Base-by-base conservation (phyloP, 768 basidiomycete species). In the Collybiopsis confluens region DNA sequence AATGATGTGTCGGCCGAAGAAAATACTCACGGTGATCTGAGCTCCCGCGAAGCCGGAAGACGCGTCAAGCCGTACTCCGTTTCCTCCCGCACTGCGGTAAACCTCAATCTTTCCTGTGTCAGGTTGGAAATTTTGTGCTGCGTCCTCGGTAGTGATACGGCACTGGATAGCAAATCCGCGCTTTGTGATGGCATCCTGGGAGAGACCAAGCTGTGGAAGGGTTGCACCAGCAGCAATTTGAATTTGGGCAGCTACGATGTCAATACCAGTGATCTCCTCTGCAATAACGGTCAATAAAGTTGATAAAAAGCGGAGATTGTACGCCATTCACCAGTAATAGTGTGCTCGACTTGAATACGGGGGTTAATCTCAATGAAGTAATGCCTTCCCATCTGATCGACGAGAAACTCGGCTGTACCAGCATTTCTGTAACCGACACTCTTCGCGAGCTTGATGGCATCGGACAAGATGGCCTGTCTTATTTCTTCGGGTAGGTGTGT, bases 291-390 rank as follows among this genome's bases (percentile, higher is more conserved):
- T 9, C 28, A 2, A n/a, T 23, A 13, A 23, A 11, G 9, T 4
- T 3, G 35, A n/a, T 36, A 40, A 37, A 47, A 43, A 55, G 43
- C 24, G 53, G n/a, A n/a, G 18, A 48, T 41, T 38, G 35, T 40
- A 16, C 53, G 55, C 54, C 37, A 67, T 74, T 49, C 60, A 92
- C 93, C 93, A 56, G 97, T 98, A 68, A 98, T 98, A 54, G 97
- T 98, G 72, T 98, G 97, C 68, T 98, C 97, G 72, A 99, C 97
- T 71, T 99, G 97, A 64, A 99, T 98, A 74, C 97, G 93, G 27
- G 97, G 94, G 71, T 98, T 98, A 63, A 99, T 98, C 73, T 99
- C 97, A 65, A 99, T 98, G 75, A 99, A 98, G 73, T 98, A 98
- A 71, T 97, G 93, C 61, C 94, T 81, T 62, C 92, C 93, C 78